Percentiles rank a stretch among this genome's conserved stretches.
Evolutionary conservation across 352 stramenopile species (phyloP).

Genomic region (Phytophthora capsici): DNA sequence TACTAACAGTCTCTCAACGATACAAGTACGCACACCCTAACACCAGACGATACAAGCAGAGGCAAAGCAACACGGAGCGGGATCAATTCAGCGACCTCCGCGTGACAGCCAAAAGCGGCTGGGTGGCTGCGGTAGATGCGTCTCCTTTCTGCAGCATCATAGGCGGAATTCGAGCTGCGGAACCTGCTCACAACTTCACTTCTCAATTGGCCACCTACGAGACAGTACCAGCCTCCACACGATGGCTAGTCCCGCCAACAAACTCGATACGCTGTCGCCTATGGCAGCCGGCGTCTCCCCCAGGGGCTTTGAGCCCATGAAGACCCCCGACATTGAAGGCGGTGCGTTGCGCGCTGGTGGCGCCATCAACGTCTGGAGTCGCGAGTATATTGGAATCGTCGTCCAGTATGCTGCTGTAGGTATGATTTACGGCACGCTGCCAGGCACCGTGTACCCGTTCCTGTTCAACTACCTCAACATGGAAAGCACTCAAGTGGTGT

Average conservation of each 20-base stretch:
- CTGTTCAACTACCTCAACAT: conserved; percentile 60
- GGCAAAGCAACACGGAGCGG: conserved; percentile 36
- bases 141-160: conserved; percentile 7
- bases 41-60: conserved; percentile 34
- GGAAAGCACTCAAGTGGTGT: conserved; percentile 46
- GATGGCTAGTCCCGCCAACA: conserved; percentile 23
- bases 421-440: conserved; percentile 49
- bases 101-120: conserved; percentile 17
- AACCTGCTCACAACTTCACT: conserved; percentile 21
- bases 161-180: not conserved
- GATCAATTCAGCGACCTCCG: conserved; percentile 21
- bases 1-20: not conserved
- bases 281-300: conserved; percentile 24
- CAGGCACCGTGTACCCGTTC: conserved; percentile 53
- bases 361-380: conserved; percentile 38
- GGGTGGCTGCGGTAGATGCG: conserved; percentile 22
- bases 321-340: conserved; percentile 45
- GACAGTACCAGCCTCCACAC: conserved; percentile 2
- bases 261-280: conserved; percentile 29
- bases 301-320: conserved; percentile 36
- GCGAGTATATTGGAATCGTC: conserved; percentile 51
- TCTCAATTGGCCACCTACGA: conserved; percentile 15
- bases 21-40: conserved; percentile 1
- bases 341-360: conserved; percentile 50
- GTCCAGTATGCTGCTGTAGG: conserved; percentile 56